Percentiles rank a stretch among this genome's conserved stretches.
phyloP scores from a whole-genome alignment of 176 grass and related monocot species.

The Raddia guianensis region DNA sequence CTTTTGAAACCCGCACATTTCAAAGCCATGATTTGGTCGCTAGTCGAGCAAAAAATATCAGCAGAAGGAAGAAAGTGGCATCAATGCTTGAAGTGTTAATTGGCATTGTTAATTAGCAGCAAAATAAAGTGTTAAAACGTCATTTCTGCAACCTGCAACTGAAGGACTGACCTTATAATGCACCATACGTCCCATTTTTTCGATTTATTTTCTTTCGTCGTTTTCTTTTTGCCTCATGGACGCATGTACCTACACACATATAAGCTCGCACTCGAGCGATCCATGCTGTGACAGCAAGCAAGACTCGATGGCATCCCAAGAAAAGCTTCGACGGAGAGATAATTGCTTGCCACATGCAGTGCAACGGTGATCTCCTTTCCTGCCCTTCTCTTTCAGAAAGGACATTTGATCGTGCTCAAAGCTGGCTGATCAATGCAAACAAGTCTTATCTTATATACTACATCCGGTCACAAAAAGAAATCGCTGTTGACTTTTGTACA shows the following conservation, averaged over 20 bases:
- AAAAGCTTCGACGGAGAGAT: neutral
- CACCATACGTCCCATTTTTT: neutral
- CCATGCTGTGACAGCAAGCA: slow-evolving; percentile 20
- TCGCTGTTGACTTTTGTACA: too few species aligned
- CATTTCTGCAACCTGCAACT: neutral
- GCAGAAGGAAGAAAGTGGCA: neutral
- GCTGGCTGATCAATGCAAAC: neutral
- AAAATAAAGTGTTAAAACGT: neutral
- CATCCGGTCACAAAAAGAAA: too few species aligned
- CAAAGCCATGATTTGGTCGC: neutral
- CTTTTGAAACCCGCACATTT: neutral
- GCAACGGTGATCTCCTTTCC: neutral
- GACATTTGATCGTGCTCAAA: neutral
- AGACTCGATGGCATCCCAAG: slow-evolving; percentile 2
- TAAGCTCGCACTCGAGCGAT: neutral
- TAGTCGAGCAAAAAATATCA: neutral
- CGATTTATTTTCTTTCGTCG: neutral
- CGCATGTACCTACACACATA: neutral
- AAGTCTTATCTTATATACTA: too few species aligned
- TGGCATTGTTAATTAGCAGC: too few species aligned
- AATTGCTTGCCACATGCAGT: slow-evolving; percentile 24
- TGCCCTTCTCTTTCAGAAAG: neutral
- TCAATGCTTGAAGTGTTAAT: too few species aligned
- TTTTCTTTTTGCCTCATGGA: neutral
- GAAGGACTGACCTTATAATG: neutral